Base-by-base conservation (phyloP, 345 rosid genomes). In the Brassica juncea region DNA sequence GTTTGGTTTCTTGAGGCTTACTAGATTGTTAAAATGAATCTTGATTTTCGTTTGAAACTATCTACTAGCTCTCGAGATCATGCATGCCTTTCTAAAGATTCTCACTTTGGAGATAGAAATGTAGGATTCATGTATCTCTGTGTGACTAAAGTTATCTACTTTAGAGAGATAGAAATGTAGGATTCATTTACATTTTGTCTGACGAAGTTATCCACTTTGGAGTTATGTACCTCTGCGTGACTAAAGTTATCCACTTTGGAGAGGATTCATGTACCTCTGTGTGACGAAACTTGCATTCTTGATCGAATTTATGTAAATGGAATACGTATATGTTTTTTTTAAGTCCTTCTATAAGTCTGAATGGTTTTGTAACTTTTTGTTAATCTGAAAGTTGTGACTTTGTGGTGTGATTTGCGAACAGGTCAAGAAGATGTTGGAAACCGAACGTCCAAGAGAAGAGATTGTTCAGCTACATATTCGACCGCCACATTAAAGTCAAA, bases 361-460 rank as follows among this genome's bases (percentile, higher is more conserved):
- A 47, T 67, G 74, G 65, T 79, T 47, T 11, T 68, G 52, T 77
- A 47, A 60, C 16, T 39, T 32, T 70, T 23, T 71, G 61, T 44
- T 35, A 16, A 49, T 72, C 64, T 80, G 28, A 66, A 66, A 63
- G 8, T 28, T 57, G 39, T 10, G 27, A 55, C 65, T 9, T 68
- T 19, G 70, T 52, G 68, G 47, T 58, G 28, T 75, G 73, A 34
- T 73, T 32, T 72, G 74, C 61, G 23, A 28, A 78, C 78, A 95
- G 98, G 89, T 73, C 88, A 27, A 88, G 93, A 84, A 86, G 97
- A 83, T 78, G 73, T 79, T 93, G 98, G 98, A 95, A 89, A 84
- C 98, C 99, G 27, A 95, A 95, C 75, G 94, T 90, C 14, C 97
- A 95, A 78, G 92, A 91, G 70, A 95, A 95, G 85, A 81, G 98